A percentile compares a stretch with the other conserved stretches of the same genome.
Conservation (phyloP, 257 asterid species). For the Solanum appendiculatum region DNA sequence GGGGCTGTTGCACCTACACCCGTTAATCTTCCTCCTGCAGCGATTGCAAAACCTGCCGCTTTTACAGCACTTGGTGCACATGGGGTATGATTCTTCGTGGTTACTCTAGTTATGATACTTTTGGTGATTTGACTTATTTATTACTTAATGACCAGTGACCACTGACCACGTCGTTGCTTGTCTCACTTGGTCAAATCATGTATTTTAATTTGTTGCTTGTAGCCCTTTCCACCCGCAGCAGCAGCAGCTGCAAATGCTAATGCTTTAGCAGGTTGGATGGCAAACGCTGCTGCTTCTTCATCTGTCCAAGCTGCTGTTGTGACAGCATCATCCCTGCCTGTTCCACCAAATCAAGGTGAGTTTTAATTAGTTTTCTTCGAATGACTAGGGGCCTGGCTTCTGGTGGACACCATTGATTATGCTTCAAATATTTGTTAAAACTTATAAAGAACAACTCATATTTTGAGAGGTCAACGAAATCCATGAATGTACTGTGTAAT, state of each 20-base stretch:
- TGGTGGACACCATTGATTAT: neutral
- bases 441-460: neutral
- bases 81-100: constrained; percentile 38
- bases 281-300: constrained; percentile 87
- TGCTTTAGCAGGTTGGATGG: constrained; percentile 98
- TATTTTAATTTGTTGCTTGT: constrained; percentile 14
- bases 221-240: constrained; percentile 88
- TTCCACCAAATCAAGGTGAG: constrained; percentile 76
- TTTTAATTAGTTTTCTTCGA: neutral
- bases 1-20: constrained; percentile 80
- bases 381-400: neutral
- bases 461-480: neutral
- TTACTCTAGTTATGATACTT: neutral
- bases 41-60: constrained; percentile 69
- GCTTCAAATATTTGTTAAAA: neutral
- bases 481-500: neutral
- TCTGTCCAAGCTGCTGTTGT: constrained; percentile 97
- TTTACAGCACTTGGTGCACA: constrained; percentile 84
- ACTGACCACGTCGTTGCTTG: neutral
- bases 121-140: neutral
- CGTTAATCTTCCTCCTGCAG: constrained; percentile 65
- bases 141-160: neutral
- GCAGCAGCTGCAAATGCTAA: constrained; percentile 77
- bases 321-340: constrained; percentile 83
- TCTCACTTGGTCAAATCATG: neutral